Evolutionary conservation across 2,329 filamentous ascomycete genomes (phyloP).

Genomic region (Shiraia bambusicola): DNA sequence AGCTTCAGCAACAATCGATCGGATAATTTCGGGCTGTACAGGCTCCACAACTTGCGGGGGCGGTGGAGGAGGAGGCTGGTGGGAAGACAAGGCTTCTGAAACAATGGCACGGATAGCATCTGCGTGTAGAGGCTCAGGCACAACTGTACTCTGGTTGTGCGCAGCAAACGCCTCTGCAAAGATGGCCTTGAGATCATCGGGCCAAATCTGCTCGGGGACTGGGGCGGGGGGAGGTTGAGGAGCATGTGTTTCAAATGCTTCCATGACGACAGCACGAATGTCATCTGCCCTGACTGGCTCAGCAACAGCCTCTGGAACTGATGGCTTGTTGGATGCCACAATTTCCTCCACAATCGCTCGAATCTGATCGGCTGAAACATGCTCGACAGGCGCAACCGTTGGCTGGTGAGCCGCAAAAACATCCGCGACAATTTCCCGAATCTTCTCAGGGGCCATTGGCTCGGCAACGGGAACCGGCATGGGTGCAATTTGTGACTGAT

Average conservation of each 20-base stretch:
- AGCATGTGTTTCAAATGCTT: constrained; percentile 33
- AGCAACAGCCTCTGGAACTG: constrained; percentile 12
- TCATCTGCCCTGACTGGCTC: constrained; percentile 32
- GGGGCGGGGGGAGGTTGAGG: constrained; percentile 27
- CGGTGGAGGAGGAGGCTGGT: constrained; percentile 20
- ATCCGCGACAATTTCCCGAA: constrained; percentile 61
- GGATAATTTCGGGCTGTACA: constrained; percentile 38
- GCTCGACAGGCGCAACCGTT: constrained; percentile 23
- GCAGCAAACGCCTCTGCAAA: constrained; percentile 63
- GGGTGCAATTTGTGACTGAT: constrained; percentile 40
- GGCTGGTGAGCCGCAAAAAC: constrained; percentile 57
- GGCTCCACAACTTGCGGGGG: constrained; percentile 23
- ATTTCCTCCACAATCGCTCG: constrained; percentile 62
- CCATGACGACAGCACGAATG: constrained; percentile 29
- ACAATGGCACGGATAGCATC: constrained; percentile 32
- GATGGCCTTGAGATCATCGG: constrained; percentile 54
- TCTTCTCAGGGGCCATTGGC: constrained; percentile 65
- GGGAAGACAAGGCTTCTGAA: constrained; percentile 29
- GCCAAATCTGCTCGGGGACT: constrained; percentile 34
- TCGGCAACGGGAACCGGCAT: constrained; percentile 30
- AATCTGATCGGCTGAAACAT: constrained; percentile 69
- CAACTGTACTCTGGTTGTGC: constrained; percentile 24
- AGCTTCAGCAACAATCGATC: constrained; percentile 39
- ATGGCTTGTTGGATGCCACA: constrained; percentile 51
- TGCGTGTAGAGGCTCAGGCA: constrained; percentile 21